A percentile compares a stretch with the other conserved stretches of the same genome.
These are phyloP conservation scores for Fusarium sarcochroum DNA, from an alignment of 2,329 filamentous ascomycete genomes.

Conservation along the genomic window DNA sequence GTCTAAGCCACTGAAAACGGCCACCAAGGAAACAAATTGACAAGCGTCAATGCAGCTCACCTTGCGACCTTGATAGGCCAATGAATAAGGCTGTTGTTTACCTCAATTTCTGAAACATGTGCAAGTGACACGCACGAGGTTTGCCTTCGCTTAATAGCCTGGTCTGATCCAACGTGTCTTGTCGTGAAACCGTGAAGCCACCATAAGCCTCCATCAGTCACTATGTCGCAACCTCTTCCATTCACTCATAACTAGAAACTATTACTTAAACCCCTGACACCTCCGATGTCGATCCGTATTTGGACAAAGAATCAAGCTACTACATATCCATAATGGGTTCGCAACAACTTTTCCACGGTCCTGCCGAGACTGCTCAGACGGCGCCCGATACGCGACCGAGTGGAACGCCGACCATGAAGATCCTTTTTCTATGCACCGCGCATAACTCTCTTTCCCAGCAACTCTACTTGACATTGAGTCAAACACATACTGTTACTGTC, in stretches of 20 bases:
- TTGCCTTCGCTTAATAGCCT: background rate
- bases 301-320: background rate
- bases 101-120: background rate
- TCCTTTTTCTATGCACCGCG: conserved; percentile 37
- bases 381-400: background rate
- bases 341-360: background rate
- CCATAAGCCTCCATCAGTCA: background rate
- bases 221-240: background rate
- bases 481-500: conserved; percentile 18
- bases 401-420: conserved; percentile 24
- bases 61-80: background rate
- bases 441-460: conserved; percentile 38
- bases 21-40: background rate
- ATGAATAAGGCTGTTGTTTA: background rate
- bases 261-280: conserved; percentile 14
- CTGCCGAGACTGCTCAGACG: background rate
- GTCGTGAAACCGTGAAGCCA: background rate
- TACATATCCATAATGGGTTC: conserved; percentile 5
- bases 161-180: background rate
- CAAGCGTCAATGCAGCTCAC: background rate
- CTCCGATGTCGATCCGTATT: background rate
- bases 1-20: conserved; percentile 6
- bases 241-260: background rate
- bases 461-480: conserved; percentile 26
- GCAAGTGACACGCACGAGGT: background rate